Evolutionary conservation across 768 basidiomycete species (phyloP).

Genomic region (Tubosaeta brunneosetosa): DNA sequence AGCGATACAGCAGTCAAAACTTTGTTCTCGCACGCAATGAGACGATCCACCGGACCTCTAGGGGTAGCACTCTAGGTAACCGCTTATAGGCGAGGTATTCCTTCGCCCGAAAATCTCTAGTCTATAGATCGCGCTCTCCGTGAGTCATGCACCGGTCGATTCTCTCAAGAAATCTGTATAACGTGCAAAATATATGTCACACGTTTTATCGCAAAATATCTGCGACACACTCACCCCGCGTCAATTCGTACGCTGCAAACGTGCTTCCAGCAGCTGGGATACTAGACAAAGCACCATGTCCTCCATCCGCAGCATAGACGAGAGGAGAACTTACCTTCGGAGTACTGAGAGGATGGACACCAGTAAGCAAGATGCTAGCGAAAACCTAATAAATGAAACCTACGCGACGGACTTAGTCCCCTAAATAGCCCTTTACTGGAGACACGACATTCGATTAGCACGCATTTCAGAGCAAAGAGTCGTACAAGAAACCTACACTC

Average conservation of each 20-base stretch:
- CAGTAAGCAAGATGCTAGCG: background rate
- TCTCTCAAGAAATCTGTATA: conserved; percentile 22
- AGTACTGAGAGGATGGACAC: conserved; percentile 39
- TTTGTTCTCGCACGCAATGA: background rate
- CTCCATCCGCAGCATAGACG: background rate
- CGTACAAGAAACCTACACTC: conserved; percentile 48
- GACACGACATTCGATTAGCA: background rate
- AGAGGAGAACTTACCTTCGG: conserved; percentile 43
- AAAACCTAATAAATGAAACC: conserved; percentile 18
- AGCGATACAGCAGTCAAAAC: background rate
- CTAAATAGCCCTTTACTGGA: conserved; percentile 58
- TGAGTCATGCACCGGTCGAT: conserved; percentile 18
- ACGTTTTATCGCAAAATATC: background rate
- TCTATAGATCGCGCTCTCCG: background rate
- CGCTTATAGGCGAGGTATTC: too few relatives aligned
- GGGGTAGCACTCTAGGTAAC: too few relatives aligned
- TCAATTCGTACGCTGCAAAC: conserved; percentile 85
- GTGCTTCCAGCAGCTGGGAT: conserved; percentile 91
- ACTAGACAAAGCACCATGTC: conserved; percentile 33
- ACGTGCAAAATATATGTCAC: background rate
- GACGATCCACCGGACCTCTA: too few relatives aligned
- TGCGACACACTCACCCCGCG: conserved; percentile 48
- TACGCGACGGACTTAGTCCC: conserved; percentile 73
- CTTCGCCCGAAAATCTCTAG: background rate
- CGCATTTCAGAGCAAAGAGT: background rate